phyloP scores from a whole-genome alignment of 1,284 basidiomycete species.

The Apiotrichum montevideense region DNA sequence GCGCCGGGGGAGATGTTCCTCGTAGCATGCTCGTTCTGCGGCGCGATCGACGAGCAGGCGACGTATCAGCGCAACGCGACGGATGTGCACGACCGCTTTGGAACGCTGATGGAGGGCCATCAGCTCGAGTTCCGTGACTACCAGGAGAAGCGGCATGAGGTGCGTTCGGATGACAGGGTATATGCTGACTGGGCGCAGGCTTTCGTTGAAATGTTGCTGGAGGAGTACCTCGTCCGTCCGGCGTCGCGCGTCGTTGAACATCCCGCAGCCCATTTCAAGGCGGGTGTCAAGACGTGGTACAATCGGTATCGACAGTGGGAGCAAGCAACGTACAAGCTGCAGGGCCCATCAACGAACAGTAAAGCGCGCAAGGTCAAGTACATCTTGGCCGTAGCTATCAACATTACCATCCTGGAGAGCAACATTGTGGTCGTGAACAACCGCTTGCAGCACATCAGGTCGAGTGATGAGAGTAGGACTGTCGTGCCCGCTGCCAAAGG shows the following conservation, averaged over 20 bases:
- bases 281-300: constrained; percentile 13
- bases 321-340: background rate
- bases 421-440: constrained; percentile 22
- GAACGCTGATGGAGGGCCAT: constrained; percentile 18
- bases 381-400: constrained; percentile 24
- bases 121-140: constrained; percentile 7
- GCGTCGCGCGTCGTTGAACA: constrained; percentile 4
- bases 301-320: constrained; percentile 10
- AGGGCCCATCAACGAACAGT: constrained; percentile 7
- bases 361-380: constrained; percentile 12
- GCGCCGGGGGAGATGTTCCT: background rate
- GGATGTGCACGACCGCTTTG: constrained; percentile 11
- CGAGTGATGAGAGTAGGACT: background rate
- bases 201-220: constrained; percentile 8
- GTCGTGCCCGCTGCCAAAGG: constrained; percentile 16
- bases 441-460: constrained; percentile 12
- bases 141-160: constrained; percentile 11
- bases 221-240: constrained; percentile 12
- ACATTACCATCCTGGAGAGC: constrained; percentile 27
- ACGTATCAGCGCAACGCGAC: constrained; percentile 13
- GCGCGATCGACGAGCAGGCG: constrained; percentile 19
- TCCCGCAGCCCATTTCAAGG: constrained; percentile 10
- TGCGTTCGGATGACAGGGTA: background rate
- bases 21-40: constrained; percentile 25
- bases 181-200: constrained; percentile 1